Conservation (phyloP, 768 basidiomycete genomes). For the Pleurotus platypus region DNA sequence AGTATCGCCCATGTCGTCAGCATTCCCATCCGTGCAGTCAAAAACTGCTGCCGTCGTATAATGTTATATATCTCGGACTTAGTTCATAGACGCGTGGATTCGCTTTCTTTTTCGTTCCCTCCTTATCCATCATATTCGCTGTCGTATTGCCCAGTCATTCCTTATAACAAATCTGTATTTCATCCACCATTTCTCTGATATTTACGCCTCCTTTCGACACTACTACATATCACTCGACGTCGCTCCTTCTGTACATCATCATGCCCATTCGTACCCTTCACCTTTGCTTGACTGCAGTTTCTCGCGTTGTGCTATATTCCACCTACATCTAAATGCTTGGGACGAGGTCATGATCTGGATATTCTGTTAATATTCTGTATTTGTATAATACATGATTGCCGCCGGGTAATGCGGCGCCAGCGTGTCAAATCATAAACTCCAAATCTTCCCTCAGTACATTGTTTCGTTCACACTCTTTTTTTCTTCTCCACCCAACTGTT, state of each 20-base stretch:
- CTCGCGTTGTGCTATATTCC: not conserved
- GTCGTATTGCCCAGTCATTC: not conserved
- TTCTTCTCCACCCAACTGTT: not conserved
- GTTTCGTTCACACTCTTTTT: not conserved
- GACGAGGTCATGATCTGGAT: not conserved
- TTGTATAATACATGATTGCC: not conserved
- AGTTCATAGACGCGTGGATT: not conserved
- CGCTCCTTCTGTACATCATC: conserved; percentile 10
- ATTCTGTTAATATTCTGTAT: not conserved
- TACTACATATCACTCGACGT: conserved; percentile 6
- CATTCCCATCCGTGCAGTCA: conserved; percentile 58
- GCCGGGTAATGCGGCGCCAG: not conserved
- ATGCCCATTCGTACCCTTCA: not conserved
- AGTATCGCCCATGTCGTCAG: conserved; percentile 80
- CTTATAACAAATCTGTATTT: conserved; percentile 5
- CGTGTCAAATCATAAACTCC: not conserved
- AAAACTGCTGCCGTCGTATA: conserved; percentile 24
- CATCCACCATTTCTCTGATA: not conserved
- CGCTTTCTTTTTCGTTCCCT: not conserved
- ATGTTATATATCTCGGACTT: not conserved
- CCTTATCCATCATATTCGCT: not conserved
- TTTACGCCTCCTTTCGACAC: conserved; percentile 2
- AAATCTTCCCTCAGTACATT: not conserved
- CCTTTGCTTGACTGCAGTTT: not conserved
- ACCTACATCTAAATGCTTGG: not conserved